A percentile compares a stretch with the other conserved stretches of the same genome.
Evolutionary conservation across 352 stramenopile genomes (phyloP).

Genomic region (Paralagenidium karlingii): DNA sequence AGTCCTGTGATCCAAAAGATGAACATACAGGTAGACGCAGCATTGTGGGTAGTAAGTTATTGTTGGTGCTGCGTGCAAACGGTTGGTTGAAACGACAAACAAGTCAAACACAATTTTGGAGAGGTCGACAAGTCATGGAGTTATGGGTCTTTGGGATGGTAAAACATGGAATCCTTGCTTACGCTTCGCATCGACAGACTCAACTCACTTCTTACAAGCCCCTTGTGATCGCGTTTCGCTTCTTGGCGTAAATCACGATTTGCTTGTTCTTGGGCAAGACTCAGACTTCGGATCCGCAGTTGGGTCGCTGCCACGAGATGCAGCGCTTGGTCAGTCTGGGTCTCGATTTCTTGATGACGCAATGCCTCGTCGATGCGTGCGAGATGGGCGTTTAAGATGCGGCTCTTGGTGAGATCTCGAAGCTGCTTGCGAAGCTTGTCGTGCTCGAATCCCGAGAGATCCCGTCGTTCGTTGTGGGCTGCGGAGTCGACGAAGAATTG

Average conservation of each 20-base stretch:
- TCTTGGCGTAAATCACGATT: too few relatives aligned
- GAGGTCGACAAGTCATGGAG: too few relatives aligned
- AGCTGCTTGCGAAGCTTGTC: conserved; percentile 28
- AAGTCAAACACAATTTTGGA: too few relatives aligned
- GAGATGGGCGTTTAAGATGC: conserved; percentile 31
- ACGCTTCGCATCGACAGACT: conserved; percentile 18
- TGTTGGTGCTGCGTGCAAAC: too few relatives aligned
- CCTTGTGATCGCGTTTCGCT: conserved; percentile 33
- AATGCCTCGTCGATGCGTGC: conserved; percentile 26
- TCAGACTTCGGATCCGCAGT: too few relatives aligned
- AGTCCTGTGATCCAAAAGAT: too few relatives aligned
- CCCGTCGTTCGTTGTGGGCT: conserved; percentile 3
- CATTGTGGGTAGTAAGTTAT: too few relatives aligned
- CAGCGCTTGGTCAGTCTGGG: conserved; percentile 20
- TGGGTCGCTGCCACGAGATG: conserved; percentile 10
- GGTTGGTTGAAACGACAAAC: too few relatives aligned
- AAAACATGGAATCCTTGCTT: conserved; percentile 57
- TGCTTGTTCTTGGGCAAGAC: too few relatives aligned
- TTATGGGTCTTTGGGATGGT: too few relatives aligned
- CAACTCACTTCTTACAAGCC: conserved; percentile 12
- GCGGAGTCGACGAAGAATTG: neutral
- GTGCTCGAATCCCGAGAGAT: conserved; percentile 30
- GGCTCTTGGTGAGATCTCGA: conserved; percentile 19
- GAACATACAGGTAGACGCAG: too few relatives aligned
- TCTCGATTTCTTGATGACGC: conserved; percentile 12